Evolutionary conservation across 495 filamentous ascomycete species (phyloP).

Genomic region (Oidiodendron maius): DNA sequence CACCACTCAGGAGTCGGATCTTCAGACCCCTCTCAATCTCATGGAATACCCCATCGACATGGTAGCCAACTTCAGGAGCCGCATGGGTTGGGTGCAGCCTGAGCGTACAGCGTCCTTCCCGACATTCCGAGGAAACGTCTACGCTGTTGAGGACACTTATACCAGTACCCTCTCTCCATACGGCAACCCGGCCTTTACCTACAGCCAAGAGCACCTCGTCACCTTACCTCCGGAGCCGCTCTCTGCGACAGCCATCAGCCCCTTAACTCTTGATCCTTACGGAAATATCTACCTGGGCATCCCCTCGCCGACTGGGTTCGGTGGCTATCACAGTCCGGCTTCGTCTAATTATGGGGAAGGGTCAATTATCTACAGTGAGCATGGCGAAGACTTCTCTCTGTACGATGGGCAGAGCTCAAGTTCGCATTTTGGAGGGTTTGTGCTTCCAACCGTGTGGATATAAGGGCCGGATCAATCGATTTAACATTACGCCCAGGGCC

Average conservation of each 20-base stretch:
- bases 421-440: constrained; percentile 25
- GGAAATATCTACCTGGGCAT: constrained; percentile 48
- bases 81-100: constrained; percentile 57
- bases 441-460: constrained; percentile 25
- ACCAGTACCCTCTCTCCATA: constrained; percentile 38
- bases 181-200: constrained; percentile 46
- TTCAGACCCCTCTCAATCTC: constrained; percentile 44
- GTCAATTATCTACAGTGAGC: constrained; percentile 47
- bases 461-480: constrained; percentile 20
- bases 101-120: constrained; percentile 47
- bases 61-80: constrained; percentile 50
- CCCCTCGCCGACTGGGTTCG: constrained; percentile 46
- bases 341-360: constrained; percentile 44
- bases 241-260: constrained; percentile 36
- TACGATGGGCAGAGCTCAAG: constrained; percentile 23
- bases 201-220: constrained; percentile 50
- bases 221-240: constrained; percentile 26
- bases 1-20: constrained; percentile 34
- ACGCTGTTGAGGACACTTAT: constrained; percentile 25
- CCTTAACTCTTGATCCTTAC: constrained; percentile 43
- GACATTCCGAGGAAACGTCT: constrained; percentile 41
- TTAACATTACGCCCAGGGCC: constrained; percentile 25
- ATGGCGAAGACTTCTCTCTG: constrained; percentile 37
- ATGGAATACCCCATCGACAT: constrained; percentile 62
- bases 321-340: constrained; percentile 43